Conservation (phyloP, 768 basidiomycete species). For the Tricholoma sp. region DNA sequence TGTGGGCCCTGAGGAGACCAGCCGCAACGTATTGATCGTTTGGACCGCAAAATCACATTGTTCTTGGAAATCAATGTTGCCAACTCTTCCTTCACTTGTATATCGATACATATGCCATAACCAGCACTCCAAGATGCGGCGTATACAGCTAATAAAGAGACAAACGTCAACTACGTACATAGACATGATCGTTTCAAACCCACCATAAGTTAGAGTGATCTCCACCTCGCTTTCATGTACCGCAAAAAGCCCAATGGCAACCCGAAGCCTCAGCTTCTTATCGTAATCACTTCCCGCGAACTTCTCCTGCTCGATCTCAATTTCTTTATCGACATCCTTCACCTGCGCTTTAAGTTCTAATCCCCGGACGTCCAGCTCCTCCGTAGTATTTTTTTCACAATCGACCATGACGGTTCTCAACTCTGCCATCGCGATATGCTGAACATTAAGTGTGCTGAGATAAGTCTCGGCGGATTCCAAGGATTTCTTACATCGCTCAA, state of each 20-base stretch:
- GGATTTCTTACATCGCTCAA: conserved; percentile 18
- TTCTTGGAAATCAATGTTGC: conserved; percentile 37
- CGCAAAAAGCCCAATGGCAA: conserved; percentile 21
- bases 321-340: conserved; percentile 11
- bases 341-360: conserved; percentile 16
- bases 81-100: conserved; percentile 34
- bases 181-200: neutral
- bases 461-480: conserved; percentile 21
- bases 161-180: neutral
- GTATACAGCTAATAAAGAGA: conserved; percentile 15
- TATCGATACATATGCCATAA: conserved; percentile 39
- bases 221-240: conserved; percentile 22
- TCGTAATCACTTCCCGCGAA: conserved; percentile 9
- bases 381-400: conserved; percentile 20
- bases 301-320: conserved; percentile 13
- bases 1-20: conserved; percentile 14
- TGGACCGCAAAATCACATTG: too few species aligned
- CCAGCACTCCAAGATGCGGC: conserved; percentile 20
- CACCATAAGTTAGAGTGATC: conserved; percentile 28
- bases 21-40: too few species aligned
- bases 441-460: conserved; percentile 19
- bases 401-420: conserved; percentile 14
- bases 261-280: conserved; percentile 12
- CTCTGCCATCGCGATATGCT: conserved; percentile 17
- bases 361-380: conserved; percentile 21